Conservation (phyloP, 306 rosid species). For the Castanea crenata region DNA sequence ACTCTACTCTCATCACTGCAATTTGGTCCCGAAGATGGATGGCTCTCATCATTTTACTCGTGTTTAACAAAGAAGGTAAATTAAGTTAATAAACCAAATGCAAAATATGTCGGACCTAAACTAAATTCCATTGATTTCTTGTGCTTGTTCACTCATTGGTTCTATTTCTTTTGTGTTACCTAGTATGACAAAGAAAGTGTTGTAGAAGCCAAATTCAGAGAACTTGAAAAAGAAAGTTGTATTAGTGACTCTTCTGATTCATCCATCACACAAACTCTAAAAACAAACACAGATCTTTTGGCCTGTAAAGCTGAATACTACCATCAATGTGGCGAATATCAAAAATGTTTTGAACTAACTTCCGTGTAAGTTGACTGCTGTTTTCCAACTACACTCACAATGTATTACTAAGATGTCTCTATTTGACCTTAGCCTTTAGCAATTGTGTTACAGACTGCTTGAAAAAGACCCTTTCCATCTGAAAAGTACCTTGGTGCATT, state of each 20-base stretch:
- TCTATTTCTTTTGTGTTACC: conserved; percentile 23
- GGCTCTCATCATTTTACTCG: conserved; percentile 91
- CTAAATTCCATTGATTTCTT: not conserved
- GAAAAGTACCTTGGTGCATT: conserved; percentile 85
- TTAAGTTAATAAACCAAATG: conserved; percentile 14
- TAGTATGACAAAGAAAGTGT: conserved; percentile 87
- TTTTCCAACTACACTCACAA: conserved; percentile 18
- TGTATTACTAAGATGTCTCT: conserved; percentile 8
- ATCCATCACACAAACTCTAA: conserved; percentile 63
- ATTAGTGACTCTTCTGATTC: conserved; percentile 56
- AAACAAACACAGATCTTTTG: conserved; percentile 80
- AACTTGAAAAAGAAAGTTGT: conserved; percentile 73
- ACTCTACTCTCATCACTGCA: conserved; percentile 79
- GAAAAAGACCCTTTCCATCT: conserved; percentile 96
- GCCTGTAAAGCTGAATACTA: conserved; percentile 98
- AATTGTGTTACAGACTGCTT: conserved; percentile 59
- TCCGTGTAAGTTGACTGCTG: conserved; percentile 66
- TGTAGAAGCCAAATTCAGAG: conserved; percentile 79
- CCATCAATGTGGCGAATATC: conserved; percentile 95
- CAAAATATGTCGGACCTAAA: not conserved
- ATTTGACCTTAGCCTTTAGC: conserved; percentile 13
- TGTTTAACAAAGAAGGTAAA: conserved; percentile 89
- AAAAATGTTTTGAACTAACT: conserved; percentile 92
- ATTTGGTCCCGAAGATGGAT: conserved; percentile 86
- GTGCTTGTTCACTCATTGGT: conserved; percentile 10